Evolutionary conservation across 345 rosid genomes (phyloP), one percentile per base, ranked within the genome.

Genomic region (Eucalyptus tenuipes): DNA sequence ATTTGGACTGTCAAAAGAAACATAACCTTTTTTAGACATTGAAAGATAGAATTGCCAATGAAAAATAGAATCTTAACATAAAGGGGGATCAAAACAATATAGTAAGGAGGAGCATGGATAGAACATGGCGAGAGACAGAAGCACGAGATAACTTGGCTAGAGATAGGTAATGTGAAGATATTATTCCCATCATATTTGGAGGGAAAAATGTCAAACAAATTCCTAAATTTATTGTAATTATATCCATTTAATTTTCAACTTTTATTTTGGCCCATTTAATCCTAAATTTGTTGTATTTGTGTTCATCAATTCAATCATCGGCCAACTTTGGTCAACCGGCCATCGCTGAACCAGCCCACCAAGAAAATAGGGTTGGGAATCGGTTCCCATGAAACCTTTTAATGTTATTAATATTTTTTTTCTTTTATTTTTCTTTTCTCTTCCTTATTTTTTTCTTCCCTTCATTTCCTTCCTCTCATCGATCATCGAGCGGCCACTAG

Each of bases 301-400:
- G 5, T n/a, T n/a, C n/a, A n/a, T 20, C 57, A 52, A 52, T 52
- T 52, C 57, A 52, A 52, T 52, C 10, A 52, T 52, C 10, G 5
- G 10, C 5, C 57, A 8, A 20, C 24, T 52, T 52, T 52, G 24
- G 57, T 18, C 10, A 5, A 52, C 2, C 2, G 5, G 8, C 57
- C 10, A 52, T 17, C 0, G 2, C 9, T 0, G 0, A 52, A 18
- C 24, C 10, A 1, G 10, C 24, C 24, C 24, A 52, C 24, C 24
- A 2, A 4, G 10, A 52, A 52, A 52, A 18, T 52, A 52, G 55
- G 10, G 10, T 7, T 52, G 55, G 24, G 24, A 52, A 52, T 52
- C 0, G 0, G 4, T 52, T 52, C 24, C 18, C 24, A 7, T 18
- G 0, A 52, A 52, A 52, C 24, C 55, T 52, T 52, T 52, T 24